Conservation (phyloP, 2,329 filamentous ascomycete genomes). For the Pseudogymnoascus sp. region DNA sequence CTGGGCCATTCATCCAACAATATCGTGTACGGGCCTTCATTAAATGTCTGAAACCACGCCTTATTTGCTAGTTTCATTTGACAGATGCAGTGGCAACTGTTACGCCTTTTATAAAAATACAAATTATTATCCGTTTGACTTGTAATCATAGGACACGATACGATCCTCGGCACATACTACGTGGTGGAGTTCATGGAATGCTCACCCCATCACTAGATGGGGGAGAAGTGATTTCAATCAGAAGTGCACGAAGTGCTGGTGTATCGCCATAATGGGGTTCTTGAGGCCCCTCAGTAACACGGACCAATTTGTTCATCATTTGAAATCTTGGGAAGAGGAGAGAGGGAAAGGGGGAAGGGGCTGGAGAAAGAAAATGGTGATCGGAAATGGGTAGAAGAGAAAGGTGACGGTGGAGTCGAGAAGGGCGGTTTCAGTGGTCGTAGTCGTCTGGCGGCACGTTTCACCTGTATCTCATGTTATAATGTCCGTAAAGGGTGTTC, state of each 20-base stretch:
- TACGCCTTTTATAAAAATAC: no score
- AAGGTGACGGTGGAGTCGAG: not conserved
- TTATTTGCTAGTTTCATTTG: not conserved
- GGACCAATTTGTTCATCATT: slow-evolving; percentile 8
- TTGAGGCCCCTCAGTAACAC: slow-evolving; percentile 6
- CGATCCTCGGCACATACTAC: not conserved
- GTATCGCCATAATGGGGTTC: slow-evolving; percentile 5
- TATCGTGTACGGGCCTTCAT: not conserved
- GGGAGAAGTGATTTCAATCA: slow-evolving; percentile 3
- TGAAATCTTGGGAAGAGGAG: not conserved
- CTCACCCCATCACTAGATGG: slow-evolving; percentile 2
- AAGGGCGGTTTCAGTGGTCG: not conserved
- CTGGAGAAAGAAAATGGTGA: no score
- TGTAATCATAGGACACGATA: not conserved
- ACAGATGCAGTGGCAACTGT: no score
- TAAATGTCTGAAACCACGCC: not conserved
- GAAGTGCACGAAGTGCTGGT: slow-evolving; percentile 6
- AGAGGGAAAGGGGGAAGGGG: not conserved
- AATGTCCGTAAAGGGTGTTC: not conserved
- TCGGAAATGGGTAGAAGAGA: not conserved
- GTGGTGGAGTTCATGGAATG: not conserved
- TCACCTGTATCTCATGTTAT: slow-evolving; percentile 9
- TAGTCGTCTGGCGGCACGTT: not conserved
- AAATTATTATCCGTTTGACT: no score
- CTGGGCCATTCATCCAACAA: not conserved